Base-by-base conservation (phyloP, 1,139 yeast species). In the Pichia sp. region DNA sequence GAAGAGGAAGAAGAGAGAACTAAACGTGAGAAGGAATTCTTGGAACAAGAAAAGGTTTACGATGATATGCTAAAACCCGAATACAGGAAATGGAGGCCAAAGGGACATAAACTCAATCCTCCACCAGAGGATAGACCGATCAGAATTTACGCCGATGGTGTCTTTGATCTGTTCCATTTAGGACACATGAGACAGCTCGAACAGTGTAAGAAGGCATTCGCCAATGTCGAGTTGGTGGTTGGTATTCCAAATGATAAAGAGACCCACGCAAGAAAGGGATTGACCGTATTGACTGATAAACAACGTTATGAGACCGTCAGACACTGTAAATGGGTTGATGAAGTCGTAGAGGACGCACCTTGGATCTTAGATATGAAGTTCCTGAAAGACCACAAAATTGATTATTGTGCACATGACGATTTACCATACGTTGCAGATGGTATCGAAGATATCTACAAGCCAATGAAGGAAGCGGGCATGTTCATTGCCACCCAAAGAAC, bases 151-250 rank as follows among this genome's bases (percentile, higher is more conserved):
- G 98, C 98, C 6, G 98, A 91, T 60, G 98, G 98, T 33, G 96
- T 91, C 17, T 91, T 91, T 65, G 98, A 91, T 62, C 67, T 91
- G 47, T 91, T 91, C 63, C 98, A 91, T 60, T 62, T 91, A 54
- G 98, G 98, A 18, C 98, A 91, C 58, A 91, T 91, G 97, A 78
- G 85, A 53, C 98, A 91, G 59, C 68, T 91, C 52, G 97, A 91
- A 56, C 98, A 91, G 63, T 88, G 97, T 48, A 88, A 91, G 54
- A 88, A 87, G 59, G 76, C 95, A n/a, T 76, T 91, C 46, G 80
- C 83, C 7, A 85, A 85, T 51, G 94, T 83, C 25, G 71, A 76
- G 40, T 68, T 91, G 52, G 88, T 91, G 22, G 86, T 93, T 53
- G 98, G 98, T 29, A 71, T 91, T 22, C 97, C 97, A 10, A 77